A percentile compares a stretch with the other conserved stretches of the same genome.
Conservation (phyloP, 106 monocot species). For the Acorus calamus region DNA sequence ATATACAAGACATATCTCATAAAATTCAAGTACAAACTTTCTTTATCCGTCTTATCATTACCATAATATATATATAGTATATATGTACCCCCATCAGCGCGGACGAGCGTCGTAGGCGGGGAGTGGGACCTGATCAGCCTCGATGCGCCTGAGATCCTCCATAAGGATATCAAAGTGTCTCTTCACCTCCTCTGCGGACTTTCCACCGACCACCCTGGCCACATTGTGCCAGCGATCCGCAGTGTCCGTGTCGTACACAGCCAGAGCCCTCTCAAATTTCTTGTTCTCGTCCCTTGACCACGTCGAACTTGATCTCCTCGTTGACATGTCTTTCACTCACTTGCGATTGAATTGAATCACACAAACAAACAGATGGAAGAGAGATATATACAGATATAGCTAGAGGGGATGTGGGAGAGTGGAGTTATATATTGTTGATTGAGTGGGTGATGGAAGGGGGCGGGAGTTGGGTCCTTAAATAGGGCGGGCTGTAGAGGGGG, state of each 20-base stretch:
- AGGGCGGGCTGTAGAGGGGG: too few species aligned
- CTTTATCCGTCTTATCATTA: too few species aligned
- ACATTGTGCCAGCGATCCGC: conserved; percentile 66
- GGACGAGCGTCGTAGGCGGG: conserved; percentile 6
- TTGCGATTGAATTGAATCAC: too few species aligned
- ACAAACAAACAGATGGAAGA: neutral
- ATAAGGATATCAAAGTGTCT: conserved; percentile 41
- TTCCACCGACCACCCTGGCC: conserved; percentile 38
- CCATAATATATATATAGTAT: too few species aligned
- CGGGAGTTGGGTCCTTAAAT: conserved; percentile 2
- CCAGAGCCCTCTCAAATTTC: conserved; percentile 48
- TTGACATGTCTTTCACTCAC: neutral
- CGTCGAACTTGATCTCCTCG: conserved; percentile 15
- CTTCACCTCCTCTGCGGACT: conserved; percentile 54
- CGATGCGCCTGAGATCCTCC: conserved; percentile 38
- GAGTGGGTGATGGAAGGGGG: neutral
- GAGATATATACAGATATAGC: neutral
- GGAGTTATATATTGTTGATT: too few species aligned
- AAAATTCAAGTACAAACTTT: too few species aligned
- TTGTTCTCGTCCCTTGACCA: conserved; percentile 57
- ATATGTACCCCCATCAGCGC: too few species aligned
- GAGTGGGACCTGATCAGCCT: conserved; percentile 30
- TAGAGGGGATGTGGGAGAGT: neutral
- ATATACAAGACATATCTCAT: too few species aligned
- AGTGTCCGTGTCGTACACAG: conserved; percentile 49